These are phyloP conservation scores for Saturnispora bothae DNA, from an alignment of 805 yeast species.

Conservation along the genomic window DNA sequence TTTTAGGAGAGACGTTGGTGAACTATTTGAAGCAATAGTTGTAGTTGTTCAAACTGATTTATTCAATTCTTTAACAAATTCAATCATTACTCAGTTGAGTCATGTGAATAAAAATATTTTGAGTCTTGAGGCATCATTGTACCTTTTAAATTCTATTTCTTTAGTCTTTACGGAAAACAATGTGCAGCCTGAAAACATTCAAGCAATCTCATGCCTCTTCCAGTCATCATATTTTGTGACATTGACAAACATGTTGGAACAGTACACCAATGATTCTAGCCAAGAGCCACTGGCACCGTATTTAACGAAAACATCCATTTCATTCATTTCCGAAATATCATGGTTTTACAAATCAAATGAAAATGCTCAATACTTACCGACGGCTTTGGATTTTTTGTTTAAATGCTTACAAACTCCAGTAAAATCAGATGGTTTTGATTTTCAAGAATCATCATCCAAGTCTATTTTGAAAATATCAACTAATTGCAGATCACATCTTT, in stretches of 20 bases:
- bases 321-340: conserved; percentile 47
- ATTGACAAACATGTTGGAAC: conserved; percentile 1
- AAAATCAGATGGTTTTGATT: conserved; percentile 4
- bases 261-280: neutral
- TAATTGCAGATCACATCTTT: conserved; percentile 36
- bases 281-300: conserved; percentile 13
- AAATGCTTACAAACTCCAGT: conserved; percentile 14
- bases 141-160: conserved; percentile 44
- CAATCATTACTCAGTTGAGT: conserved; percentile 23
- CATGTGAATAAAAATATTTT: conserved; percentile 13
- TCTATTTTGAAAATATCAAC: conserved; percentile 53
- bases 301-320: conserved; percentile 41
- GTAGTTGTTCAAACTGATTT: conserved; percentile 49
- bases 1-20: conserved; percentile 67
- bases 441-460: conserved; percentile 32
- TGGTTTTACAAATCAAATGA: conserved; percentile 42
- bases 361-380: conserved; percentile 37
- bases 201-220: conserved; percentile 20
- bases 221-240: conserved; percentile 22
- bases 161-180: conserved; percentile 36
- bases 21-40: conserved; percentile 62
- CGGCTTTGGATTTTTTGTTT: conserved; percentile 41
- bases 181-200: conserved; percentile 17
- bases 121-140: conserved; percentile 50
- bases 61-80: conserved; percentile 33